A percentile compares a stretch with the other conserved stretches of the same genome.
Evolutionary conservation across 306 rosid genomes (phyloP).

Genomic region (Vigna unguiculata): DNA sequence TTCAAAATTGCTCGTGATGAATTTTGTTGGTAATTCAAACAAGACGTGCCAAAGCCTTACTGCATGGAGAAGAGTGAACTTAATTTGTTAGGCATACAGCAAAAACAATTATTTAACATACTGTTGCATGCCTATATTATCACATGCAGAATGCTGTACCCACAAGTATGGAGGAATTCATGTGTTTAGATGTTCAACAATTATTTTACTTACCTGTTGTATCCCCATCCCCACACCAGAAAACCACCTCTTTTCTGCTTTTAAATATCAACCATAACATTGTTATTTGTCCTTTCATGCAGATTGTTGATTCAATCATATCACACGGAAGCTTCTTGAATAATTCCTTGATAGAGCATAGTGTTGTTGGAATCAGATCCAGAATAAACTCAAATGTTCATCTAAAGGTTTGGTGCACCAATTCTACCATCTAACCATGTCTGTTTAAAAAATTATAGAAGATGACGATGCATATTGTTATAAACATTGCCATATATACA

Average conservation of each 20-base stretch:
- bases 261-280: slow-evolving; percentile 21
- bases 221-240: neutral
- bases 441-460: slow-evolving; percentile 6
- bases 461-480: slow-evolving; percentile 16
- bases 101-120: slow-evolving; percentile 21
- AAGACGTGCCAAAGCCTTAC: slow-evolving; percentile 16
- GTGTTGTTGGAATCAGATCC: slow-evolving; percentile 92
- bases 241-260: slow-evolving; percentile 23
- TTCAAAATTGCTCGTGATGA: slow-evolving; percentile 25
- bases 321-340: slow-evolving; percentile 95
- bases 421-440: slow-evolving; percentile 1
- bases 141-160: neutral
- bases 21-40: slow-evolving; percentile 10
- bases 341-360: slow-evolving; percentile 78
- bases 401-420: slow-evolving; percentile 71
- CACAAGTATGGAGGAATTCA: neutral
- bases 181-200: slow-evolving; percentile 3
- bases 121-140: slow-evolving; percentile 1
- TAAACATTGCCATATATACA: neutral
- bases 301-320: slow-evolving; percentile 90
- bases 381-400: slow-evolving; percentile 78
- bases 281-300: slow-evolving; percentile 47
- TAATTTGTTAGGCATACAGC: neutral
- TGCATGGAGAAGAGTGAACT: neutral
- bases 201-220: neutral